Percentiles rank a stretch among this genome's conserved stretches.
phyloP scores from a whole-genome alignment of 2,329 filamentous ascomycete genomes.

The Ilyonectria sp. region DNA sequence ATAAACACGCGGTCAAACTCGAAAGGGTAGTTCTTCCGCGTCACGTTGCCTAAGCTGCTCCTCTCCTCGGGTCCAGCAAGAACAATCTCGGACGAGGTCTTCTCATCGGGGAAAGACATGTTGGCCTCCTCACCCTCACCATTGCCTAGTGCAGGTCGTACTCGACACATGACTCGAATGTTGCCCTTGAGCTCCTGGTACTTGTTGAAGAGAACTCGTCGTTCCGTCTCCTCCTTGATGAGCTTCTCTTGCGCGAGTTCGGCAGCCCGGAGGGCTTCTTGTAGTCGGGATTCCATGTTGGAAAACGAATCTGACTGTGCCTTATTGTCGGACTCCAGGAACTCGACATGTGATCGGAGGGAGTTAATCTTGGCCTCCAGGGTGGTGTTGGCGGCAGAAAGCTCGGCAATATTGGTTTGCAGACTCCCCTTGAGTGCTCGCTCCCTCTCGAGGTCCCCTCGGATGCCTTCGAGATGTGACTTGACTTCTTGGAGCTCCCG shows the following conservation, averaged over 20 bases:
- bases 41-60: slow-evolving; percentile 82
- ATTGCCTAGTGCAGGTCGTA: slow-evolving; percentile 79
- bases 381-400: slow-evolving; percentile 72
- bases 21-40: slow-evolving; percentile 86
- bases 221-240: slow-evolving; percentile 90
- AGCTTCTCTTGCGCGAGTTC: slow-evolving; percentile 84
- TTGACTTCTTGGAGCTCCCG: slow-evolving; percentile 67
- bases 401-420: slow-evolving; percentile 69
- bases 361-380: slow-evolving; percentile 84
- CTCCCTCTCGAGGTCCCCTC: slow-evolving; percentile 72
- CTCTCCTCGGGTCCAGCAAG: slow-evolving; percentile 87
- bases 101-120: slow-evolving; percentile 85
- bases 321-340: slow-evolving; percentile 90
- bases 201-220: slow-evolving; percentile 95
- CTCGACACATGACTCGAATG: slow-evolving; percentile 97
- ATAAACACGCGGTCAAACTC: slow-evolving; percentile 95
- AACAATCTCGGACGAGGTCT: slow-evolving; percentile 89
- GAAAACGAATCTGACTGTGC: slow-evolving; percentile 90
- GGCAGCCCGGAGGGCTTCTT: slow-evolving; percentile 80
- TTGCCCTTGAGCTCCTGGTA: slow-evolving; percentile 98
- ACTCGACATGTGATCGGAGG: slow-evolving; percentile 86
- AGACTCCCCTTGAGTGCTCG: slow-evolving; percentile 71
- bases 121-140: slow-evolving; percentile 77
- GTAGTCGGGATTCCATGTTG: slow-evolving; percentile 83
- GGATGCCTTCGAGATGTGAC: slow-evolving; percentile 61